A percentile compares a stretch with the other conserved stretches of the same genome.
These are phyloP conservation scores for Neospora caninum DNA, from an alignment of 169 alveolate species.

Conservation along the genomic window DNA sequence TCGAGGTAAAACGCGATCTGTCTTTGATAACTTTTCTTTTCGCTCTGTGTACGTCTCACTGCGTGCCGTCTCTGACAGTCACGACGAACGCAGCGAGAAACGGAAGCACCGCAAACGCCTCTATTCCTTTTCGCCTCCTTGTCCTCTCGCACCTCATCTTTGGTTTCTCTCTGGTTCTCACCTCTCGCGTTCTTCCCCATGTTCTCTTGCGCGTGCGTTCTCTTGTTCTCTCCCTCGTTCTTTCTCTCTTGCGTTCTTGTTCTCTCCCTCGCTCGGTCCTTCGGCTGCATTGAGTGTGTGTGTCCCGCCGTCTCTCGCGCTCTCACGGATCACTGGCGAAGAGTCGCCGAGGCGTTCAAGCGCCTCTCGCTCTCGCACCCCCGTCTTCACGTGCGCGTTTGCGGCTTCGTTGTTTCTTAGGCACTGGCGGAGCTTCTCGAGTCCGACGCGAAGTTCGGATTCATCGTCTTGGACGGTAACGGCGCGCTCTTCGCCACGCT, in stretches of 20 bases:
- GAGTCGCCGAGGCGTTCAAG: too few relatives aligned
- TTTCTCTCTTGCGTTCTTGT: neutral
- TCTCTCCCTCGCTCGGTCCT: neutral
- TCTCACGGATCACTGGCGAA: too few relatives aligned
- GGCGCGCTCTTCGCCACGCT: conserved; percentile 97
- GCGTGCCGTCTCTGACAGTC: too few relatives aligned
- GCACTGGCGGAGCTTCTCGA: conserved; percentile 86
- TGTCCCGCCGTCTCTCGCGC: too few relatives aligned
- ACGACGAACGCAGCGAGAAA: too few relatives aligned
- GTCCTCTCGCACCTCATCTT: neutral
- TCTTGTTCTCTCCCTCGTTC: neutral
- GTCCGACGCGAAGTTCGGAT: conserved; percentile 97
- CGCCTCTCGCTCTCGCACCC: too few relatives aligned
- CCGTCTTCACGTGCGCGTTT: too few relatives aligned
- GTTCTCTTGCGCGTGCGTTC: neutral
- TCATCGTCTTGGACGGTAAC: conserved; percentile 97
- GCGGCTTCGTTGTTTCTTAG: too few relatives aligned
- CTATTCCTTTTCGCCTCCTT: neutral
- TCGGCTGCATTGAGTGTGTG: neutral
- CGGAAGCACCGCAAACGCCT: too few relatives aligned
- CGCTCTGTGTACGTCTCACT: too few relatives aligned
- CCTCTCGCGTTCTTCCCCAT: neutral
- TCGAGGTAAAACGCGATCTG: conserved; percentile 80
- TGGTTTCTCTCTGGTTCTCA: neutral
- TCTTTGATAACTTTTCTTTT: neutral